Evolutionary conservation across 2,329 filamentous ascomycete species (phyloP).

Genomic region (Colletotrichum sp.): DNA sequence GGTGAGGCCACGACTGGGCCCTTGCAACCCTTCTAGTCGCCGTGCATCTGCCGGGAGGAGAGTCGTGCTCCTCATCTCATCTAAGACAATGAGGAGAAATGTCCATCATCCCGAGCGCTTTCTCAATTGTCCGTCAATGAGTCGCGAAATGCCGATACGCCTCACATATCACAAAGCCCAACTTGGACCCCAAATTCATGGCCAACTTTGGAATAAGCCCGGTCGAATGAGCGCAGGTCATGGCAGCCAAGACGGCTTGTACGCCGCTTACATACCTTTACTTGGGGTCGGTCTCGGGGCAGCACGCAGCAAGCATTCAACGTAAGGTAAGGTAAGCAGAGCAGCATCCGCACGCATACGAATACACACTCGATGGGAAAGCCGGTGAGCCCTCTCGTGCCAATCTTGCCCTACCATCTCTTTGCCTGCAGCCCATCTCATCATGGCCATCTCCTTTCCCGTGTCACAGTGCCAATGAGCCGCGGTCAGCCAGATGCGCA

Average conservation of each 20-base stretch:
- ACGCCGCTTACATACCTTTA: not conserved
- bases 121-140: not conserved
- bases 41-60: not conserved
- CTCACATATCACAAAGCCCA: conserved; percentile 7
- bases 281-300: not conserved
- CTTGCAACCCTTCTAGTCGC: not conserved
- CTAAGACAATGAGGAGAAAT: not conserved
- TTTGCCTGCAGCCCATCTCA: not conserved
- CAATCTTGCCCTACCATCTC: not conserved
- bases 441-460: not conserved
- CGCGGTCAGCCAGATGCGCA: not conserved
- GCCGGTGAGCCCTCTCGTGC: not conserved
- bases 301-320: not conserved
- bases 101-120: not conserved
- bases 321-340: not conserved
- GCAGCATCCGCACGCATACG: not conserved
- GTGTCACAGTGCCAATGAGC: not conserved
- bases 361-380: not conserved
- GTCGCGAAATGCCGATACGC: not conserved
- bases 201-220: not conserved
- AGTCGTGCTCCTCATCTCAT: not conserved
- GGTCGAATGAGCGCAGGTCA: not conserved
- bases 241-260: conserved; percentile 5
- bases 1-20: not conserved
- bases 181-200: not conserved